phyloP scores from a whole-genome alignment of 148 eudicot species.

The Camellia lanceoleosa region DNA sequence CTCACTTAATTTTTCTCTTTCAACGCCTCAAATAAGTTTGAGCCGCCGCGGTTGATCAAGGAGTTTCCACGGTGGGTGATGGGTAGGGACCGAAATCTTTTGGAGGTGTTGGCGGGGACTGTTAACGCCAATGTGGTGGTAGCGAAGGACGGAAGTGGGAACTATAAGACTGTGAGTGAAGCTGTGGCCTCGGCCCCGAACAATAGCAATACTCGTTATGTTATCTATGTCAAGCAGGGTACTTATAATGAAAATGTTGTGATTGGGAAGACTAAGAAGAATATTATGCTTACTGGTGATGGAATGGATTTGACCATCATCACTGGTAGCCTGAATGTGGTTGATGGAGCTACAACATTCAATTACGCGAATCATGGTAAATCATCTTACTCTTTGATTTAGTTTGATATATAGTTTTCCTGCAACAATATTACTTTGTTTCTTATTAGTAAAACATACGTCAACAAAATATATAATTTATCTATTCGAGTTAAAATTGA shows the following conservation, averaged over 20 bases:
- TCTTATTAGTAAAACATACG: no score
- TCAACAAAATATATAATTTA: no score
- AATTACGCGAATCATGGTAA: not conserved
- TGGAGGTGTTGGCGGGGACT: not conserved
- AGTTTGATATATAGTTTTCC: no score
- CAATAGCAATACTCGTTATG: not conserved
- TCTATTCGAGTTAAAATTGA: no score
- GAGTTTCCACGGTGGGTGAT: not conserved
- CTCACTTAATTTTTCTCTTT: no score
- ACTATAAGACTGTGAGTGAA: not conserved
- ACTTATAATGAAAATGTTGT: not conserved
- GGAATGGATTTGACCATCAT: not conserved
- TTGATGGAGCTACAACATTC: not conserved
- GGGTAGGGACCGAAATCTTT: not conserved
- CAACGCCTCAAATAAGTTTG: no score
- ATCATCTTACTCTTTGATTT: not conserved
- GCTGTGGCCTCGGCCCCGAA: not conserved
- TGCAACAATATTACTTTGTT: no score
- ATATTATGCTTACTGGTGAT: not conserved
- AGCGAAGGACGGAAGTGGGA: not conserved
- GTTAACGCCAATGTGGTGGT: not conserved
- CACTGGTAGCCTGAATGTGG: not conserved
- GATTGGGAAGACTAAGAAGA: not conserved
- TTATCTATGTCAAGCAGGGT: not conserved
- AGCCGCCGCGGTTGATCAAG: not conserved